Evolutionary conservation across 805 yeast species (phyloP), one percentile per base, ranked within the genome.

Genomic region (Saturnispora kantuleensis): DNA sequence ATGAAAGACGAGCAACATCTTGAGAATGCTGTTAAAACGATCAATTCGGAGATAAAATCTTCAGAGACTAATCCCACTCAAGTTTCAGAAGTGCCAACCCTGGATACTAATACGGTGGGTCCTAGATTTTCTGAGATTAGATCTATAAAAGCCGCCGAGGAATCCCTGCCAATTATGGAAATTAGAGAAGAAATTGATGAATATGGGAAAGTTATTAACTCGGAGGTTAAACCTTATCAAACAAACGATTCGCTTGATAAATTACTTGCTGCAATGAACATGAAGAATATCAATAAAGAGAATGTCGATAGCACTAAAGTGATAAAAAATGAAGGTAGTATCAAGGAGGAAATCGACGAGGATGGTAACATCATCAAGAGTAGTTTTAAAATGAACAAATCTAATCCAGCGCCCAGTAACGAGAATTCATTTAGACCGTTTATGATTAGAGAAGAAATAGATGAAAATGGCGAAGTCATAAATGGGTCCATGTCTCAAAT

Each of bases 161-260:
- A 73, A 12, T 77, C 70, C 1, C 54, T 79, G 2, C 88, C 86
- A 1, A 66, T 84, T 18, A 77, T 87, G 78, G 96, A 88, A 46
- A 89, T 89, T 17, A 70, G 79, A 43, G 97, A 88, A 56, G 84
- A 79, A 43, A 60, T 89, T 33, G 96, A 88, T 60, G 96, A 85
- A 1, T 79, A 84, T n/a, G 96, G 79, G 0, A 77, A 84, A 48
- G 70, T 88, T 1, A 57, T 83, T 1, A 59, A 49, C 11, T 57
- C 76, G n/a, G 52, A 65, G 3, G 65, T 77, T 3, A 64, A 64
- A 29, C 74, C 75, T 0, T 56, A 53, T 28, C 47, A 42, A 2
- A 31, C 45, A 4, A n/a, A 43, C 12, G 49, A 45, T 16, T 17
- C 26, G 10, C 28, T 45, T 17, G 21, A 47, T 2, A 38, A 45